These are phyloP conservation scores for Daldinia decipiens DNA, from an alignment of 495 filamentous ascomycete species.

Conservation along the genomic window DNA sequence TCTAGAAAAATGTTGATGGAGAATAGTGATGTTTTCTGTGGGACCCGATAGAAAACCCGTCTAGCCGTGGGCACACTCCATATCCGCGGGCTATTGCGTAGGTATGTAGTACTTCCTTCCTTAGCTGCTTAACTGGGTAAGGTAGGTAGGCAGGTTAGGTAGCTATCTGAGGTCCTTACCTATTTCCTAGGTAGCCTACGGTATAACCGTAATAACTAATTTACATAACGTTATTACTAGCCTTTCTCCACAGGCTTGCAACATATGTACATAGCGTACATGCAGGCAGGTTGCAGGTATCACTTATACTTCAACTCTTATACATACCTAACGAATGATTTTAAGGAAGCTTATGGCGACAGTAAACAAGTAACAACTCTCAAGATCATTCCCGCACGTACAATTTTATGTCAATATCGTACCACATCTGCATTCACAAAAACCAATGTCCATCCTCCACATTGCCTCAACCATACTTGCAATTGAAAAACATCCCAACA, in stretches of 20 bases:
- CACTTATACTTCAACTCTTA: no score
- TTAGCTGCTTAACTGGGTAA: slow-evolving; percentile 3
- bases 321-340: no score
- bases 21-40: slow-evolving; percentile 7
- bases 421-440: slow-evolving; percentile 21
- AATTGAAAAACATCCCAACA: neutral
- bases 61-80: neutral
- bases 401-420: slow-evolving; percentile 24
- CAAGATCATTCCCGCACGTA: slow-evolving; percentile 14
- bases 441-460: slow-evolving; percentile 28
- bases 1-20: slow-evolving; percentile 41
- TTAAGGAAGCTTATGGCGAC: no score
- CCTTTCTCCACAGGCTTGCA: slow-evolving; percentile 30
- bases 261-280: slow-evolving; percentile 11
- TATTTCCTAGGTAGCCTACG: no score
- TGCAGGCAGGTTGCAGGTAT: no score
- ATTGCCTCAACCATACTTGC: slow-evolving; percentile 29
- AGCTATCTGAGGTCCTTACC: neutral
- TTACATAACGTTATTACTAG: neutral
- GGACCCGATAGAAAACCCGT: slow-evolving; percentile 1
- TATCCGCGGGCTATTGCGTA: slow-evolving; percentile 1
- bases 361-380: slow-evolving; percentile 12
- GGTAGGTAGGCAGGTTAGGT: neutral
- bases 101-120: neutral
- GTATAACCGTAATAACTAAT: slow-evolving; percentile 2